Evolutionary conservation across 106 monocot genomes (phyloP), one percentile per base, ranked within the genome.

Genomic region (Vanilla planifolia): DNA sequence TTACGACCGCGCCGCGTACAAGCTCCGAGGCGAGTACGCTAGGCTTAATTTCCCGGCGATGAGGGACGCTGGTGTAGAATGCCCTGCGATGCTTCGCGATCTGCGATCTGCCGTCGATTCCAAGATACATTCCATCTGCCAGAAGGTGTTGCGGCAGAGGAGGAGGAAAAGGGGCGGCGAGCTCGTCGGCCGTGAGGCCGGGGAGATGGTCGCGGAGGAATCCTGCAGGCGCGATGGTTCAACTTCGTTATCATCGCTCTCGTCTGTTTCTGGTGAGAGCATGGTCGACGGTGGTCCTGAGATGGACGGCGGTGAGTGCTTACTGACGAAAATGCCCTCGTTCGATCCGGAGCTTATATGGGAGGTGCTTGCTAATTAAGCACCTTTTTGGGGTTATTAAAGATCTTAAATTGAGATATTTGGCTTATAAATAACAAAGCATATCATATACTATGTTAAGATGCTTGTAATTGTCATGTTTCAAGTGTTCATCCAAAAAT

Each of bases 11-110:
- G 93, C 89, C 13, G 85, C 89, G 5, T 83, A 80, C 67, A 93
- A 77, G 72, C 79, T 93, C 40, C 85, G 93, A 13, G 92, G 90
- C 9, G 85, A 90, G 76, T 85, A 93, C 74, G 93, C 93, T 0
- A 40, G 82, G 43, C 74, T 93, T 59, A 93, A 93, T 72, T 93
- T 93, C 68, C 93, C 93, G 6, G 57, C 1, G 8, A 6, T 57
- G 39, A 58, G 47, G 46, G 70, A 59, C 62, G 59, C 33, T 26
- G 70, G 2, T 2, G 32, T 3, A 2, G 34, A 76, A 10, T 57
- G 34, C 11, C 68, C 72, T 6, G 77, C 75, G 25, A 24, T 48
- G 10, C 66, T 88, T 51, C 65, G 62, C n/a, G 70, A 66, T 5
- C 59, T 95, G 30, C 57, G 75, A 29, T 63, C 73, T 29, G 65